Base-by-base conservation (phyloP, 805 yeast species). In the Komagataella pastoris region DNA sequence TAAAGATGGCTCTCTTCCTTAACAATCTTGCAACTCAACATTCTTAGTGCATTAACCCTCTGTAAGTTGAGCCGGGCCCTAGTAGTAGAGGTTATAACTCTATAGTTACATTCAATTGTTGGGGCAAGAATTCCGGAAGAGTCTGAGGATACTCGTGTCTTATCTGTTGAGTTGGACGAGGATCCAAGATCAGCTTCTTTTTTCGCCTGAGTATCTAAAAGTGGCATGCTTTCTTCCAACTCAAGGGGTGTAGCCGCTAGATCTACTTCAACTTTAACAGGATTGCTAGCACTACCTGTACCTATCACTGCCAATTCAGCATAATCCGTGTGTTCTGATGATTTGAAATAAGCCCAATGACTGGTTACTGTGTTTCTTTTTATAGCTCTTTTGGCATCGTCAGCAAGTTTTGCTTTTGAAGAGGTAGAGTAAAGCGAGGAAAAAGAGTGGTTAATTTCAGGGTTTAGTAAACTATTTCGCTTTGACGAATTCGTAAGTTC, bases 191-290 rank as follows among this genome's bases (percentile, higher is more conserved):
- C 49, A 30, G 40, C 14, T 10, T 30, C 40, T 30, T 14, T 30
- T 10, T 10, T 30, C 14, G 14, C 40, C 17, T 7, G 44, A n/a
- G 49, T 19, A 46, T 46, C 24, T 2, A 7, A 21, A 18, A 14
- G 21, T 24, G 49, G 47, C 17, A 47, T 12, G 7, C 50, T 51
- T 49, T 67, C 71, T 48, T 59, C 61, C 1, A 46, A 47, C 47
- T 65, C 67, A 50, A 58, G 63, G 47, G 57, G 63, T 0, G 70
- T 60, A 17, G 49, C 51, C 3, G 70, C 69, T n/a, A 63, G 49
- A 1, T n/a, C 47, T 21, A 52, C 24, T 3, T 57, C 54, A 52
- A 62, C 53, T 4, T 50, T 46, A 1, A 61, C 63, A 1, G 71
- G 69, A 17, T 57, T 56, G 19, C 54, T 55, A 24, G 60, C 58